These are phyloP conservation scores for Ganoderma multipileum DNA, from an alignment of 1,284 basidiomycete genomes.

Conservation along the genomic window DNA sequence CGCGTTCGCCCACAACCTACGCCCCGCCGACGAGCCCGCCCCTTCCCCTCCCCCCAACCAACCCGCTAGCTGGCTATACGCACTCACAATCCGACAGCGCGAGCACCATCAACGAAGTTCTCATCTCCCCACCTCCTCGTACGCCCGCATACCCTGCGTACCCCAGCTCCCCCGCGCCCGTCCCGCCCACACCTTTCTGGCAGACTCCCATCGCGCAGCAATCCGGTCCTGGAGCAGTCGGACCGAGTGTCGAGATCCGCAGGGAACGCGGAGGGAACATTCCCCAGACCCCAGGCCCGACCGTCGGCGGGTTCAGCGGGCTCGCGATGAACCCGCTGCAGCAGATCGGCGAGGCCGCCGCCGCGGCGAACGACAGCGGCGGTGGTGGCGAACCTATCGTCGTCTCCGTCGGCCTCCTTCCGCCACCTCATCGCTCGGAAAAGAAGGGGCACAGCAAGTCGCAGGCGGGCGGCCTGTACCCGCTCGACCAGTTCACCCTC, in stretches of 20 bases:
- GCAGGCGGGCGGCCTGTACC: constrained; percentile 54
- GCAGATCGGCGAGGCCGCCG: constrained; percentile 12
- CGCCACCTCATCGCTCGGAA: constrained; percentile 35
- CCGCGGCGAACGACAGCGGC: constrained; percentile 25
- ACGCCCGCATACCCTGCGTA: constrained; percentile 80
- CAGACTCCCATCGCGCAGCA: constrained; percentile 59
- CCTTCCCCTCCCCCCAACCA: constrained; percentile 30
- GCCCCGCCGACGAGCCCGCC: constrained; percentile 45
- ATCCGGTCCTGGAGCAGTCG: constrained; percentile 51
- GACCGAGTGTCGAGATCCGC: constrained; percentile 69
- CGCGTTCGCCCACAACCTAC: constrained; percentile 57
- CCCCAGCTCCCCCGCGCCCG: constrained; percentile 50
- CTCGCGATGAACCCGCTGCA: constrained; percentile 24
- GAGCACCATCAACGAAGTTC: constrained; percentile 29
- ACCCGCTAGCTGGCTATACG: constrained; percentile 21
- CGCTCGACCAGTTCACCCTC: constrained; percentile 79
- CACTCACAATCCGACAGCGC: constrained; percentile 33
- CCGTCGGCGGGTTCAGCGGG: constrained; percentile 43
- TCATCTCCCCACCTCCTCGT: constrained; percentile 43
- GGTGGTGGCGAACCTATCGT: constrained; percentile 63
- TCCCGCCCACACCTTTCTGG: constrained; percentile 58
- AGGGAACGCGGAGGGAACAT: constrained; percentile 50
- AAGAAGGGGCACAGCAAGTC: constrained; percentile 30
- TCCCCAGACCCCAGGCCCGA: constrained; percentile 65
- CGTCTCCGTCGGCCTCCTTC: constrained; percentile 75